A percentile compares a stretch with the other conserved stretches of the same genome.
These are phyloP conservation scores for Angomonas ambiguus DNA, from an alignment of 208 protist species.

Conservation along the genomic window DNA sequence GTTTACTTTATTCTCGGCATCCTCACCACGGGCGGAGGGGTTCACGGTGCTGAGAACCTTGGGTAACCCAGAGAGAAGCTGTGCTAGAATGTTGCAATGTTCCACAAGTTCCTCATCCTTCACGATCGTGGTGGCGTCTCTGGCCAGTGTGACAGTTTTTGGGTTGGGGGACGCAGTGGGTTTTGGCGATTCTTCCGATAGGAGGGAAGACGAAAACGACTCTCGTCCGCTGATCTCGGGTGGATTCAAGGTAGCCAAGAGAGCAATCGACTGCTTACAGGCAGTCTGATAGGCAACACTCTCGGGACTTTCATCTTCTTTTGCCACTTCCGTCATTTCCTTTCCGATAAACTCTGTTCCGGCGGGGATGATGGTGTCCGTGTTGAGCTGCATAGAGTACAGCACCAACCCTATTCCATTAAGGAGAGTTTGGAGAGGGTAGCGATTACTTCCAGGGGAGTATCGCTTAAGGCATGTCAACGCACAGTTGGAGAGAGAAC, in stretches of 20 bases:
- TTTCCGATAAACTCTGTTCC: slow-evolving; percentile 23
- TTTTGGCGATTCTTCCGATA: not conserved
- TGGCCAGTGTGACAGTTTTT: not conserved
- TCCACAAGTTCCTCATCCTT: slow-evolving; percentile 68
- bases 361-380: slow-evolving; percentile 22
- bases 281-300: not conserved
- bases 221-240: slow-evolving; percentile 6
- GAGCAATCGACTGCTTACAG: not conserved
- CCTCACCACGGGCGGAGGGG: slow-evolving; percentile 2
- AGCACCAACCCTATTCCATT: slow-evolving; percentile 35
- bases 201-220: not conserved
- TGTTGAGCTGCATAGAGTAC: slow-evolving; percentile 17
- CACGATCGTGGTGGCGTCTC: slow-evolving; percentile 12
- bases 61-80: slow-evolving; percentile 65
- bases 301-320: not conserved
- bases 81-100: slow-evolving; percentile 50
- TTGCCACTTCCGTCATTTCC: slow-evolving; percentile 17
- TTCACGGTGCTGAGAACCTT: slow-evolving; percentile 43
- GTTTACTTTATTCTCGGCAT: not conserved
- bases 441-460: slow-evolving; percentile 5
- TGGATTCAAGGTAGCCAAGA: not conserved
- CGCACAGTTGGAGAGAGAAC: slow-evolving; percentile 55
- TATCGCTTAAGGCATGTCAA: slow-evolving; percentile 34
- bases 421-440: slow-evolving; percentile 14
- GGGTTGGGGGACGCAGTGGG: not conserved